Conservation (phyloP, 352 stramenopile species). For the Globisporangium irregulare region DNA sequence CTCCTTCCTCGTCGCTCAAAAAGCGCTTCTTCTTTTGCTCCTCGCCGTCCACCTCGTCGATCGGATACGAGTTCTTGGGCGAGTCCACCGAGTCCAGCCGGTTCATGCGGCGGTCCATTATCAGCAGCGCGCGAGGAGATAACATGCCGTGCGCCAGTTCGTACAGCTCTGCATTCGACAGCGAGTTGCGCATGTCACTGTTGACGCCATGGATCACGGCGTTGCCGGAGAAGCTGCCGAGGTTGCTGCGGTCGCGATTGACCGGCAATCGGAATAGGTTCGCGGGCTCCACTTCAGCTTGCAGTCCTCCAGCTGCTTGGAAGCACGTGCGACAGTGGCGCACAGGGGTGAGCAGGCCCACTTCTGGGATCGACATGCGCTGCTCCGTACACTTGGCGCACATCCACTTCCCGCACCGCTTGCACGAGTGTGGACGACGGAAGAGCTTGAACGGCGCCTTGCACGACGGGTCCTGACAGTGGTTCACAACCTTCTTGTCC, state of each 20-base stretch:
- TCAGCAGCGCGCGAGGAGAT: slow-evolving; percentile 62
- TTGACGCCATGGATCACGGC: slow-evolving; percentile 17
- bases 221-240: slow-evolving; percentile 11
- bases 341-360: slow-evolving; percentile 72
- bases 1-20: slow-evolving; percentile 17
- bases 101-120: slow-evolving; percentile 62
- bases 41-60: slow-evolving; percentile 34
- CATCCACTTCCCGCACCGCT: slow-evolving; percentile 84
- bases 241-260: background rate
- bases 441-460: slow-evolving; percentile 80
- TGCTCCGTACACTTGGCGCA: slow-evolving; percentile 81
- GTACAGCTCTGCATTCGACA: slow-evolving; percentile 77
- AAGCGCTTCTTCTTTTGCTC: slow-evolving; percentile 12
- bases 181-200: slow-evolving; percentile 25
- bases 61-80: slow-evolving; percentile 39
- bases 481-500: slow-evolving; percentile 77
- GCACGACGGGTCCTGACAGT: slow-evolving; percentile 72
- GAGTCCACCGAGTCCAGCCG: slow-evolving; percentile 77
- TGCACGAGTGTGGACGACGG: slow-evolving; percentile 76
- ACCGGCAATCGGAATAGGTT: slow-evolving; percentile 52
- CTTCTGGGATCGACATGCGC: slow-evolving; percentile 77
- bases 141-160: slow-evolving; percentile 77
- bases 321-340: slow-evolving; percentile 81
- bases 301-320: slow-evolving; percentile 54
- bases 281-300: slow-evolving; percentile 62